Evolutionary conservation across 495 filamentous ascomycete genomes (phyloP), one percentile per base, ranked within the genome.

Genomic region (Penicillium alfredii): DNA sequence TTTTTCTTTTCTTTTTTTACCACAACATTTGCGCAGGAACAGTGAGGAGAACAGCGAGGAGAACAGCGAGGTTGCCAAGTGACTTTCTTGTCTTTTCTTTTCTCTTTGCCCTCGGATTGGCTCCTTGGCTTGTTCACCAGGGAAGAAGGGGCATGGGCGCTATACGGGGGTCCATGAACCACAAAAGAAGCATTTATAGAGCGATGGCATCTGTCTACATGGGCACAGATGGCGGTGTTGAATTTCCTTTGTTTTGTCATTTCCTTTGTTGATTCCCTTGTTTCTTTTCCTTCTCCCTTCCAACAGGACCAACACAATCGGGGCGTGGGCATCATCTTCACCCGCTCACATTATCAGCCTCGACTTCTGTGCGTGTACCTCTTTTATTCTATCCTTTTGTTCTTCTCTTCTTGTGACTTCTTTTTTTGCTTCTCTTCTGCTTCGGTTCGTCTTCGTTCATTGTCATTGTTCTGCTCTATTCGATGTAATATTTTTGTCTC

Each of bases 401-500:
- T 30, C 10, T 29, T 42, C 39, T 10, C 14, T 42, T 36, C 26
- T 40, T 40, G 38, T 40, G 30, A 40, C 38, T 40, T 37, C 28
- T 27, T 12, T 3, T 30, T n/a, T 32, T 27, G 31, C 14, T 21
- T 30, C 29, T 26, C 11, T 40, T 51, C 28, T 35, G 35, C 35
- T 12, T 24, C 39, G 16, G 26, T 45, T 44, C n/a, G n/a, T n/a
- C n/a, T n/a, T 53, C 36, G 40, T 34, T 47, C 38, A 44, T 35
- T 21, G 27, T 38, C n/a, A n/a, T 33, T n/a, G 17, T 44, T 33
- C 34, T 35, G 21, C 17, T 23, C 37, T 48, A 45, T 44, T 45
- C 30, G 40, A 57, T 57, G 50, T 57, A 57, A 57, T 57, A 51
- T 40, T 33, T 40, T 45, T 46, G 42, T 18, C 10, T n/a, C 16